A percentile compares a stretch with the other conserved stretches of the same genome.
These are phyloP conservation scores for Podaxis sp. DNA, from an alignment of 768 basidiomycete genomes.

Conservation along the genomic window DNA sequence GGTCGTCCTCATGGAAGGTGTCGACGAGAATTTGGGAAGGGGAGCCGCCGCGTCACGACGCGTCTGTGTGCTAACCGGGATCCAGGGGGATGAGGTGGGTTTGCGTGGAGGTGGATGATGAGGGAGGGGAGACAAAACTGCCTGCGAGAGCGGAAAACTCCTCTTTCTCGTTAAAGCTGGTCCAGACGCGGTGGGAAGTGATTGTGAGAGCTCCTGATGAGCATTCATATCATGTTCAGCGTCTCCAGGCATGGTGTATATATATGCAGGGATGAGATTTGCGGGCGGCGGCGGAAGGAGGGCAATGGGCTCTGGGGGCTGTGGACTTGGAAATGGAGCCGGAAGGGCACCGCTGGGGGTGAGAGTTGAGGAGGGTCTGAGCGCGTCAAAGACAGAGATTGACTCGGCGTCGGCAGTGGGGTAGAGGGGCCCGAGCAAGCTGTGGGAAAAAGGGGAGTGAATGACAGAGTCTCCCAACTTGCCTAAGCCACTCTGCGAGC, in stretches of 20 bases:
- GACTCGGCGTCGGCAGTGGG: not conserved
- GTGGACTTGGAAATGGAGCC: not conserved
- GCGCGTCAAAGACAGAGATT: not conserved
- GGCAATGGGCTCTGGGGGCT: not conserved
- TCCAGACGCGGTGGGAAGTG: not conserved
- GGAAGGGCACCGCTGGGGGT: not conserved
- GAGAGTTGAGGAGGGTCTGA: not conserved
- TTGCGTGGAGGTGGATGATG: not conserved
- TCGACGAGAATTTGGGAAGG: not conserved
- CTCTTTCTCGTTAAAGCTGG: not conserved
- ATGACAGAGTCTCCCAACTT: not conserved
- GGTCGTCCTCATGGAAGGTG: not conserved
- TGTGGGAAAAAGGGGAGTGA: not conserved
- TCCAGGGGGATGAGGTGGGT: not conserved
- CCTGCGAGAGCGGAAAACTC: not conserved
- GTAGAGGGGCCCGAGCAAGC: not conserved
- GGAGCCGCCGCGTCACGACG: not conserved
- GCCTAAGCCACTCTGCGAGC: not conserved
- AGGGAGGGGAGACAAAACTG: conserved; percentile 5
- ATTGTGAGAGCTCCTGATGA: not conserved
- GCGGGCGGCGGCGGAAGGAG: not conserved
- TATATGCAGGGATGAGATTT: not conserved
- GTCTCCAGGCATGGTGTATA: not conserved
- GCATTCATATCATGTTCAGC: not conserved
- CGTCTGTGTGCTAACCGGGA: not conserved